phyloP scores from a whole-genome alignment of 1,284 basidiomycete genomes.

The Ceratobasidium sp. region DNA sequence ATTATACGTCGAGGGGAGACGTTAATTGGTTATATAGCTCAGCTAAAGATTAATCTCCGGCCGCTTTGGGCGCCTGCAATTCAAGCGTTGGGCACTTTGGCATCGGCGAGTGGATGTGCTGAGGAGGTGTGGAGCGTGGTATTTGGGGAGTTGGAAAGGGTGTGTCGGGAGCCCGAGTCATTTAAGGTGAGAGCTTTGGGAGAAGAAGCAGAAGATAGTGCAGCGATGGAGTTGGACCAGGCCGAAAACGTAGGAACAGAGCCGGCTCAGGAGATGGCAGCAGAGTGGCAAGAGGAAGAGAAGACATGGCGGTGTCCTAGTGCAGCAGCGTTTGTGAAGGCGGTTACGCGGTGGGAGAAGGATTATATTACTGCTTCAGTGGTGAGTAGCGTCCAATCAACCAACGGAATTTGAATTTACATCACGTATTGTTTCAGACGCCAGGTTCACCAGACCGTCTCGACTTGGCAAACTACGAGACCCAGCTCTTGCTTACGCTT shows the following conservation, averaged over 20 bases:
- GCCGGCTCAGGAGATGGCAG: conserved; percentile 52
- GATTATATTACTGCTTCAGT: conserved; percentile 12
- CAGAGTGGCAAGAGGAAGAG: conserved; percentile 74
- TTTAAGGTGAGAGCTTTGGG: conserved; percentile 46
- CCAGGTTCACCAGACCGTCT: conserved; percentile 76
- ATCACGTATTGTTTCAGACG: conserved; percentile 59
- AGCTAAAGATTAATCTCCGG: conserved; percentile 90
- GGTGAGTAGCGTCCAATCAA: conserved; percentile 18
- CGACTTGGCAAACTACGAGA: conserved; percentile 81
- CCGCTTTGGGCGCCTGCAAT: conserved; percentile 90
- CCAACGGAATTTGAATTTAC: background rate
- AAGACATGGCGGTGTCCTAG: conserved; percentile 72
- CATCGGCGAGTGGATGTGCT: conserved; percentile 69
- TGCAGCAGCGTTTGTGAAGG: conserved; percentile 9
- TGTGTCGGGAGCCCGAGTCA: conserved; percentile 38
- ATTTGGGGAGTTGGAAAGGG: conserved; percentile 71
- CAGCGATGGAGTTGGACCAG: conserved; percentile 49
- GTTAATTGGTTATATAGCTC: conserved; percentile 65
- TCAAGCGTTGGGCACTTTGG: conserved; percentile 69
- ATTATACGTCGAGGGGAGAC: background rate
- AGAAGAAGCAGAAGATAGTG: conserved; percentile 53
- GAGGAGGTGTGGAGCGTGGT: conserved; percentile 79
- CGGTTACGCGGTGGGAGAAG: background rate
- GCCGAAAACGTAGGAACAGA: conserved; percentile 48
- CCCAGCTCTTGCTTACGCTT: conserved; percentile 79